Conservation (phyloP, 192 early-diverging fungal species). For the Linnemannia hyalina region DNA sequence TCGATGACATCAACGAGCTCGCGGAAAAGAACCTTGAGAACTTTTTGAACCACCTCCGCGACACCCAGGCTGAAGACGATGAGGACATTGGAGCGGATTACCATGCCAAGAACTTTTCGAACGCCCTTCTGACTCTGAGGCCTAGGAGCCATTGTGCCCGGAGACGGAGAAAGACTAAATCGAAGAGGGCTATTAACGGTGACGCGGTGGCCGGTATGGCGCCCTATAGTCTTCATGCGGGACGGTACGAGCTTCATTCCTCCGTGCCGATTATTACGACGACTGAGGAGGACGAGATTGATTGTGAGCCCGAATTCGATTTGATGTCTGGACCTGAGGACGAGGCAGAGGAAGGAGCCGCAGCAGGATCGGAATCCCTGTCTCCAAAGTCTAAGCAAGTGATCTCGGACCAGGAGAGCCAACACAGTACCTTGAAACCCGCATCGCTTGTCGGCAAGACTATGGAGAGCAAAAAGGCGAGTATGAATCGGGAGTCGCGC, state of each 20-base stretch:
- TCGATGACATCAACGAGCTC: slow-evolving; percentile 60
- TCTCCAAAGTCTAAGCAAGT: background rate
- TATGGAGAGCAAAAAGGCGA: background rate
- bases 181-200: background rate
- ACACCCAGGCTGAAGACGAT: slow-evolving; percentile 27
- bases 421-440: background rate
- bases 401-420: background rate
- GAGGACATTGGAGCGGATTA: slow-evolving; percentile 36
- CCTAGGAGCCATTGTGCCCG: background rate
- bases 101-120: slow-evolving; percentile 44
- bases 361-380: background rate
- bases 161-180: slow-evolving; percentile 22
- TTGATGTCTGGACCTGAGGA: slow-evolving; percentile 41
- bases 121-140: slow-evolving; percentile 28
- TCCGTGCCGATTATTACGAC: slow-evolving; percentile 32
- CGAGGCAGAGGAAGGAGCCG: slow-evolving; percentile 18
- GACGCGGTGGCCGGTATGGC: background rate
- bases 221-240: slow-evolving; percentile 21
- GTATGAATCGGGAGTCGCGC: background rate
- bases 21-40: slow-evolving; percentile 31
- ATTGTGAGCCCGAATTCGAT: slow-evolving; percentile 42
- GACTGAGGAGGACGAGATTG: slow-evolving; percentile 49
- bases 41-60: slow-evolving; percentile 35
- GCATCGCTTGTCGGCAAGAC: background rate
- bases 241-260: slow-evolving; percentile 26